These are phyloP conservation scores for Aspergillus awamori DNA, from an alignment of 2,329 filamentous ascomycete genomes.

Conservation along the genomic window DNA sequence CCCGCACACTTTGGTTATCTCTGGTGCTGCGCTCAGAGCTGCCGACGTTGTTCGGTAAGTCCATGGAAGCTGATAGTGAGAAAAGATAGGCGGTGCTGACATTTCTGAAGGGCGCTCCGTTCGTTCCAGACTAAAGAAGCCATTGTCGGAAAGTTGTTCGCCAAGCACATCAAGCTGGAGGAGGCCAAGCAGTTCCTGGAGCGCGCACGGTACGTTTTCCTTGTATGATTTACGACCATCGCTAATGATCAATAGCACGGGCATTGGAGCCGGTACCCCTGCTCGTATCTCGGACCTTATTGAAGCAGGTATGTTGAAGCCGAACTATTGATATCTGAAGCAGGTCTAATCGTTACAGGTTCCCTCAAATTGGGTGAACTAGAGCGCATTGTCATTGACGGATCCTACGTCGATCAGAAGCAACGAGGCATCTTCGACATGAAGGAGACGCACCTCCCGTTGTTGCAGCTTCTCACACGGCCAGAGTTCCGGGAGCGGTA, in stretches of 20 bases:
- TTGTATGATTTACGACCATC: background rate
- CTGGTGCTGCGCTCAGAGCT: constrained; percentile 79
- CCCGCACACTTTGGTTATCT: constrained; percentile 87
- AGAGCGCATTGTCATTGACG: constrained; percentile 82
- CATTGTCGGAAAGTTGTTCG: constrained; percentile 87
- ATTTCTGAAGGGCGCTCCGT: constrained; percentile 63
- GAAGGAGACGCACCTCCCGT: constrained; percentile 83
- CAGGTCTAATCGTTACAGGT: constrained; percentile 47
- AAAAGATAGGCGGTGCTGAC: background rate
- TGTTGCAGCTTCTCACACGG: constrained; percentile 73
- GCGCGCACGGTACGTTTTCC: constrained; percentile 53
- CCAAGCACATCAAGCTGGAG: constrained; percentile 95
- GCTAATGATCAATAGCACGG: constrained; percentile 58
- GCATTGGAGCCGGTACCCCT: constrained; percentile 89
- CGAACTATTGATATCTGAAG: background rate
- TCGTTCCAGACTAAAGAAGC: constrained; percentile 78
- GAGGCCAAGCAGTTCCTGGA: constrained; percentile 80
- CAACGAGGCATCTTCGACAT: constrained; percentile 93
- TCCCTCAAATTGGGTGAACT: constrained; percentile 71
- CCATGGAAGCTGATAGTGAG: background rate
- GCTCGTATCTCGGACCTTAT: constrained; percentile 79
- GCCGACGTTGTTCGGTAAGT: constrained; percentile 76
- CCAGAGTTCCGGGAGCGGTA: constrained; percentile 73
- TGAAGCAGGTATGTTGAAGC: constrained; percentile 67
- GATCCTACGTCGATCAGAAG: constrained; percentile 91